These are phyloP conservation scores for Aspergillus ibericus DNA, from an alignment of 2,329 filamentous ascomycete genomes.

Conservation along the genomic window DNA sequence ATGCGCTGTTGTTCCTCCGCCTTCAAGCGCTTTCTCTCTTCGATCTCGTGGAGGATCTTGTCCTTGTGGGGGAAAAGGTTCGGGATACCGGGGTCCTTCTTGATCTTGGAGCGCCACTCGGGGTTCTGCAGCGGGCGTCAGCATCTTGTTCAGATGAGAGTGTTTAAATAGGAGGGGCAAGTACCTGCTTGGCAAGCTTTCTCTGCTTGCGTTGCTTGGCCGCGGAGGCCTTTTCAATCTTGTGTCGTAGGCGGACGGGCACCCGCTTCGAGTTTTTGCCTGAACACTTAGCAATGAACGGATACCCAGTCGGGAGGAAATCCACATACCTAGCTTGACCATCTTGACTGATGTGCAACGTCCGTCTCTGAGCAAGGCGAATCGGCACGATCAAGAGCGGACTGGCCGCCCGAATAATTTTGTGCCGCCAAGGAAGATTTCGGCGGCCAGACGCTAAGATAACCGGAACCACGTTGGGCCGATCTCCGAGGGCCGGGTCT, in stretches of 20 bases:
- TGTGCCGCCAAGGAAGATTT: slow-evolving; percentile 40
- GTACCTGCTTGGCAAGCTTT: slow-evolving; percentile 81
- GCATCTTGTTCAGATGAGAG: neutral
- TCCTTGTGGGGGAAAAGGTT: slow-evolving; percentile 99
- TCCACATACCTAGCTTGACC: slow-evolving; percentile 42
- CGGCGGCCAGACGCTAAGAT: slow-evolving; percentile 30
- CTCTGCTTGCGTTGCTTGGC: slow-evolving; percentile 88
- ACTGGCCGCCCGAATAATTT: slow-evolving; percentile 23
- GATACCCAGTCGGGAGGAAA: neutral
- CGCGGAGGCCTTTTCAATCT: slow-evolving; percentile 88
- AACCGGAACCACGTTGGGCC: slow-evolving; percentile 36
- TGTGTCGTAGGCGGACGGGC: slow-evolving; percentile 85
- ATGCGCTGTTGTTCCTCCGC: slow-evolving; percentile 72
- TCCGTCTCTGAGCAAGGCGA: slow-evolving; percentile 13
- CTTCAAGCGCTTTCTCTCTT: slow-evolving; percentile 79
- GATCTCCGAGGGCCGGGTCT: too few species aligned
- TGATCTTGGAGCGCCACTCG: slow-evolving; percentile 90
- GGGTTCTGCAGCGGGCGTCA: slow-evolving; percentile 64
- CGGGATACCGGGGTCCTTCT: slow-evolving; percentile 97
- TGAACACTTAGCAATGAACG: slow-evolving; percentile 40
- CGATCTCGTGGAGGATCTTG: slow-evolving; percentile 88
- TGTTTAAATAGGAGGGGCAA: neutral
- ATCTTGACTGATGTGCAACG: slow-evolving; percentile 30
- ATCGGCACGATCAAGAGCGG: slow-evolving; percentile 16
- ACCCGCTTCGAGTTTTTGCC: slow-evolving; percentile 94